Base-by-base conservation (phyloP, 768 basidiomycete species). In the Russula sp. region DNA sequence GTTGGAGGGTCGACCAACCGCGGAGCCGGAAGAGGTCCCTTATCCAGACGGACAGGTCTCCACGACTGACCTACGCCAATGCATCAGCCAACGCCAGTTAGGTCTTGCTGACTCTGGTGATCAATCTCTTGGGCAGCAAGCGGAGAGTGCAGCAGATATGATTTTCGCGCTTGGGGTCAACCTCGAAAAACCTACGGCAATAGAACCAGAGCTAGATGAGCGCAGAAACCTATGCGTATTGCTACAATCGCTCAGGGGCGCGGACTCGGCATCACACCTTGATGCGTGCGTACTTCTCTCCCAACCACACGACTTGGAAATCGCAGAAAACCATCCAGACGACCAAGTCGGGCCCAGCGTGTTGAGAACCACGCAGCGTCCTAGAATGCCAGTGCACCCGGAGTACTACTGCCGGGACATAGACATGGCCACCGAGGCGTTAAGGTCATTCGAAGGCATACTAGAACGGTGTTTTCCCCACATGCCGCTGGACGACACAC, bases 291-390 rank as follows among this genome's bases (percentile, higher is more conserved):
- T 61, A 34, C 35, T 62, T 42, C 59, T 59, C 39, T 50, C 55
- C 10, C 40, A 27, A 4, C 56, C 54, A 8, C 57, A 56, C 42
- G 48, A 18, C 9, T 20, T 53, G 22, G 66, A 66, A 22, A 31
- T 62, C 49, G 47, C 66, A 34, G 56, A 52, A 34, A n/a, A 32
- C 31, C 64, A 66, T 22, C 72, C 72, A 22, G 84, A 87, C 70
- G 86, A 86, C 67, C 86, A 86, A 70, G 66, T 80, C 42, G 87
- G 85, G 6, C 77, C 82, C 69, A 61, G 56, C 22, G 55, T 44
- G 22, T 42, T 71, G 31, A 32, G 42, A 20, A 16, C 18, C 27
- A 47, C 49, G 14, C 53, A 59, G 20, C 66, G 55, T 35, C 32
- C 40, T 13, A 37, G n/a, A n/a, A 48, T 67, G 34, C 64, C 59